Evolutionary conservation across 2,329 filamentous ascomycete genomes (phyloP).

Genomic region (Blumeriella jaapii): DNA sequence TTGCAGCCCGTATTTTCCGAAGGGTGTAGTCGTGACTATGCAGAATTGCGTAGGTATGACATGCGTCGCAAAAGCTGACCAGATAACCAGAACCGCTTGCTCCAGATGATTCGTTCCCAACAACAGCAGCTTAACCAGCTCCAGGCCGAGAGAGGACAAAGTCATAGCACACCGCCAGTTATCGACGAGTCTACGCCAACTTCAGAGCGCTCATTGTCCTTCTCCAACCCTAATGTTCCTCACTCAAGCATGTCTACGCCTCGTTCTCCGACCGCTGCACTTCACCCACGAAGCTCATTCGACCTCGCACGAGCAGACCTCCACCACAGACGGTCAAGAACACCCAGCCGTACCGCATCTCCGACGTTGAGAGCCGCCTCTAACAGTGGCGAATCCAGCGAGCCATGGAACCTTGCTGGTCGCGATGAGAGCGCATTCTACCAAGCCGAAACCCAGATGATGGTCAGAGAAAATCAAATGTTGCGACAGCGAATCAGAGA

Average conservation of each 20-base stretch:
- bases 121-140: slow-evolving; percentile 58
- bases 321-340: slow-evolving; percentile 42
- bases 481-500: slow-evolving; percentile 62
- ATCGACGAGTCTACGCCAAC: slow-evolving; percentile 33
- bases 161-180: slow-evolving; percentile 30
- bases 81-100: slow-evolving; percentile 51
- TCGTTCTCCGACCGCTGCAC: slow-evolving; percentile 34
- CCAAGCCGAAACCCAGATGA: slow-evolving; percentile 68
- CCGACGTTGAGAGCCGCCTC: slow-evolving; percentile 46
- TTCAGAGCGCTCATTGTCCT: slow-evolving; percentile 34
- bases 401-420: slow-evolving; percentile 47
- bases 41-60: too few species aligned
- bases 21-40: too few species aligned
- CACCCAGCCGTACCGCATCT: slow-evolving; percentile 43
- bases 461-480: slow-evolving; percentile 76
- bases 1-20: not conserved
- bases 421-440: slow-evolving; percentile 70
- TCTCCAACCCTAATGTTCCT: slow-evolving; percentile 29
- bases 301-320: slow-evolving; percentile 46
- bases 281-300: slow-evolving; percentile 44
- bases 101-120: slow-evolving; percentile 66
- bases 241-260: slow-evolving; percentile 35
- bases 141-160: slow-evolving; percentile 32
- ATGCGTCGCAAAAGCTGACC: too few species aligned
- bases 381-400: slow-evolving; percentile 46